Evolutionary conservation across 192 early-diverging fungal genomes (phyloP), one percentile per base, ranked within the genome.

Genomic region (Backusella tarrabulga): DNA sequence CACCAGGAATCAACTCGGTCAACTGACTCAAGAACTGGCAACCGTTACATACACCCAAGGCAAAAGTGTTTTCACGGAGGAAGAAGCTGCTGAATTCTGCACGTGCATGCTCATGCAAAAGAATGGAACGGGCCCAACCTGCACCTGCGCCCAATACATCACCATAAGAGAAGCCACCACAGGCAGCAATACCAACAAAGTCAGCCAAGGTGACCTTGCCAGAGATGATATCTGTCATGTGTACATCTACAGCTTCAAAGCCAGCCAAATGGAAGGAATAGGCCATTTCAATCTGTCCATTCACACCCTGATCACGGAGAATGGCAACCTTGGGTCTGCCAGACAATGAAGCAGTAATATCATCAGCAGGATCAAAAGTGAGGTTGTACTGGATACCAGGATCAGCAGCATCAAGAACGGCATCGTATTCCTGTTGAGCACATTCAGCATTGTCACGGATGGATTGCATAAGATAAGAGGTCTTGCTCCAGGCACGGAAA

Each of bases 101-200:
- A 38, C 95, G 89, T 6, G 92, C 92, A 50, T 69, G 78, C 9
- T 86, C 56, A 77, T 97, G 91, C 60, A 96, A 84, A 54, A 99
- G 82, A 66, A 97, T 93, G 26, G 91, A 91, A 74, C 95, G 95
- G 63, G 98, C 97, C 98, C 98, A 99, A 35, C 98, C 98, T 14
- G 93, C 87, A 66, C 97, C 98, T n/a, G 98, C 98, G 7, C 98
- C 98, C 21, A 99, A 84, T 2, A 99, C 98, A 84, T 99, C 98
- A 76, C 98, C 98, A 81, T 99, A 99, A 0, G 93, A 94, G 89
- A 99, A 99, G 8, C 98, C 98, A 80, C 98, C 98, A 74, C 97
- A 97, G 12, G 93, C 93, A 32, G 93, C 98, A 52, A 99, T 85
- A 6, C 98, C 98, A 67, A 86, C 85, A 83, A 99, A 99, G 50